These are phyloP conservation scores for Inga oerstediana DNA, from an alignment of 306 rosid species.

Conservation along the genomic window DNA sequence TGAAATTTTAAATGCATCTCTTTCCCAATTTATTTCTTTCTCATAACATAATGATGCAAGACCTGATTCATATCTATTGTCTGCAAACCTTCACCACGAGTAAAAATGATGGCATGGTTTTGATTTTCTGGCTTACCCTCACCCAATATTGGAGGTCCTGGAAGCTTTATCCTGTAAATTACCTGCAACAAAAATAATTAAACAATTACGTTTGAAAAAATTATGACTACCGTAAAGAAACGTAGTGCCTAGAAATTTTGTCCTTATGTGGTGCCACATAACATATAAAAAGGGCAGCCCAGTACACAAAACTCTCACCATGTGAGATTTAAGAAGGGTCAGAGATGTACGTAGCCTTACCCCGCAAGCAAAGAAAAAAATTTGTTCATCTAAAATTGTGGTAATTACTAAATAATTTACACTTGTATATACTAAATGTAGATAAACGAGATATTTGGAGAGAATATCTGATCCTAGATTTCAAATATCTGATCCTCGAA, in stretches of 20 bases:
- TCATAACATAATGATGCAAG: conserved; percentile 20
- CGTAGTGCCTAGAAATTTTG: background rate
- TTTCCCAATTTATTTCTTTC: background rate
- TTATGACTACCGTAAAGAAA: conserved; percentile 13
- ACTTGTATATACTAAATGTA: no score
- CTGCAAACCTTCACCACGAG: conserved; percentile 98
- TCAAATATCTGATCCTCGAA: no score
- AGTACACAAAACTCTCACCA: no score
- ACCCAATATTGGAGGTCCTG: conserved; percentile 94
- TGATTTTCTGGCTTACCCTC: conserved; percentile 99
- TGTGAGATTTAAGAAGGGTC: no score
- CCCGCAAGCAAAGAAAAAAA: no score
- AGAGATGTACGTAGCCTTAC: no score
- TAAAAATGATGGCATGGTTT: conserved; percentile 96
- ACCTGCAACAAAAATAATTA: conserved; percentile 54
- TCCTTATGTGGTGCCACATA: background rate
- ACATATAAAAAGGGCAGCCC: background rate
- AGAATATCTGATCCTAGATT: no score
- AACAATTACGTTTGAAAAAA: conserved; percentile 29
- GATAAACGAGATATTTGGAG: no score
- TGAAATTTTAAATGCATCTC: conserved; percentile 8
- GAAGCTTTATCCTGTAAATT: conserved; percentile 88
- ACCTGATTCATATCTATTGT: conserved; percentile 99
- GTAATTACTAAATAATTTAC: no score
- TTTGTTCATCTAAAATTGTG: no score